Percentiles rank a stretch among this genome's conserved stretches.
These are phyloP conservation scores for Cryptococcus sp. DNA, from an alignment of 1,284 basidiomycete species.

Conservation along the genomic window DNA sequence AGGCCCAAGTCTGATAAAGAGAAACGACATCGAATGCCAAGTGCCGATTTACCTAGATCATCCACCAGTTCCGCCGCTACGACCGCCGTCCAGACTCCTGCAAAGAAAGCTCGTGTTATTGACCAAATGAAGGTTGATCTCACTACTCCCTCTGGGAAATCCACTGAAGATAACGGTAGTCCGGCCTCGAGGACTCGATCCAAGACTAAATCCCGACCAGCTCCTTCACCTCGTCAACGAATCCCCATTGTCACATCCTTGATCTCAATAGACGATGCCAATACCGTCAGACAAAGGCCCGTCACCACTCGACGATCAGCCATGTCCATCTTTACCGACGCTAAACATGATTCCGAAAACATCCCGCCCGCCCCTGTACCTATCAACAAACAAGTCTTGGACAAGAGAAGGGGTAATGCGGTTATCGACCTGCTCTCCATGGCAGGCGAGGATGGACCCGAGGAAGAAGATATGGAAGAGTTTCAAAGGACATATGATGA, in stretches of 20 bases:
- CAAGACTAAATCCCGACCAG: conserved; percentile 6
- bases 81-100: not conserved
- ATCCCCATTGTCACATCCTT: conserved; percentile 1
- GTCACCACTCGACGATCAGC: not conserved
- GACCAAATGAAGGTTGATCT: conserved; percentile 33
- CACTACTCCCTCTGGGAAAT: not conserved
- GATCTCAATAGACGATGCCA: not conserved
- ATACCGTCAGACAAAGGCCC: conserved; percentile 1
- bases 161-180: conserved; percentile 11
- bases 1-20: too few relatives aligned
- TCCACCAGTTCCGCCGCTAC: not conserved
- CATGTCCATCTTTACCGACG: too few relatives aligned
- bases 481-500: too few relatives aligned
- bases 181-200: conserved; percentile 24
- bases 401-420: too few relatives aligned
- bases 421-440: too few relatives aligned
- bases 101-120: not conserved
- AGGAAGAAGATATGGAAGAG: too few relatives aligned
- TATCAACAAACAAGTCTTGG: too few relatives aligned
- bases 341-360: too few relatives aligned
- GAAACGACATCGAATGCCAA: too few relatives aligned
- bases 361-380: too few relatives aligned
- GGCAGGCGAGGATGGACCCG: too few relatives aligned
- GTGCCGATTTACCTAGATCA: not conserved
- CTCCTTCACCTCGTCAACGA: not conserved